These are phyloP conservation scores for Moricandia moricandioides DNA, from an alignment of 345 rosid species.

Conservation along the genomic window DNA sequence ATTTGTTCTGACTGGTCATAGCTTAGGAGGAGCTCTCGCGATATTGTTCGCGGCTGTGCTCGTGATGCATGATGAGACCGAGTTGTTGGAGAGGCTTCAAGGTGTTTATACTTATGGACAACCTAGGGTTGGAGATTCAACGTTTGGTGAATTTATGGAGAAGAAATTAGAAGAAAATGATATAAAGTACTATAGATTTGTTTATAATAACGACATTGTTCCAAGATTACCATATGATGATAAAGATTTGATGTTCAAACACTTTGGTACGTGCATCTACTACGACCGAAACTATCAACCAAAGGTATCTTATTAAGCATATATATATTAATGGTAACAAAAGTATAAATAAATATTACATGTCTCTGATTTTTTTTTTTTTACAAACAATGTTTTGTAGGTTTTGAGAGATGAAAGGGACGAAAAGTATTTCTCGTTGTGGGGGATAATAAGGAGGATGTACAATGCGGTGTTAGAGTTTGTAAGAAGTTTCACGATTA, in stretches of 20 bases:
- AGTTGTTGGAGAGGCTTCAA: slow-evolving; percentile 51
- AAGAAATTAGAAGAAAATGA: slow-evolving; percentile 37
- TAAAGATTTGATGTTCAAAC: slow-evolving; percentile 64
- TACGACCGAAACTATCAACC: slow-evolving; percentile 45
- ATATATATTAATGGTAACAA: not conserved
- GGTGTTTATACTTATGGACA: slow-evolving; percentile 76
- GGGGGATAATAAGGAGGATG: slow-evolving; percentile 30
- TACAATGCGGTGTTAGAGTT: slow-evolving; percentile 46
- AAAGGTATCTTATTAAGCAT: slow-evolving; percentile 33
- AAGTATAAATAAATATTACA: not conserved
- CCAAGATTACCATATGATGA: slow-evolving; percentile 73
- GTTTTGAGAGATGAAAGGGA: slow-evolving; percentile 49
- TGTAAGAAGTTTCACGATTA: slow-evolving; percentile 55
- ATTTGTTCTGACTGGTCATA: slow-evolving; percentile 62
- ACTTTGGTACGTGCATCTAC: slow-evolving; percentile 65
- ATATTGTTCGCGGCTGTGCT: slow-evolving; percentile 57
- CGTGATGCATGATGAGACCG: slow-evolving; percentile 48
- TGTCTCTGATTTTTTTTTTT: not conserved
- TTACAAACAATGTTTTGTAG: slow-evolving; percentile 24
- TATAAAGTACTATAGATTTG: slow-evolving; percentile 53
- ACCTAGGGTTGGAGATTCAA: slow-evolving; percentile 72
- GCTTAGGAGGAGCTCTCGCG: slow-evolving; percentile 78
- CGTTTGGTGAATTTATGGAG: slow-evolving; percentile 58
- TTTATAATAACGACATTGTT: slow-evolving; percentile 65
- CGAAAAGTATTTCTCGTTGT: slow-evolving; percentile 50